Evolutionary conservation across 495 filamentous ascomycete species (phyloP).

Genomic region (Penicillium bovifimosum): DNA sequence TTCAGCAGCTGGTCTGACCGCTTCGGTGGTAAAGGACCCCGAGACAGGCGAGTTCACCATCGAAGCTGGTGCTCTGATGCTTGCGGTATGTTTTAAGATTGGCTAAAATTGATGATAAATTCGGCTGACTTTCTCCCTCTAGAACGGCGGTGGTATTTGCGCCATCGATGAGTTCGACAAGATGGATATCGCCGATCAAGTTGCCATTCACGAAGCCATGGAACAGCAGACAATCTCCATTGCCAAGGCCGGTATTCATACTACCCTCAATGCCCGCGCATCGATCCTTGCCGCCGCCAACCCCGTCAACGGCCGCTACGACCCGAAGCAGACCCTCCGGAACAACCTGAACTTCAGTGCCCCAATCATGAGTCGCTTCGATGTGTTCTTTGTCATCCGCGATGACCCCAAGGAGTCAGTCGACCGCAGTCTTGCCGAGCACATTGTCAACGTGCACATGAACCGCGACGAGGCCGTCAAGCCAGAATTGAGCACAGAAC

Average conservation of each 20-base stretch:
- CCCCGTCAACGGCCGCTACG: slow-evolving; percentile 91
- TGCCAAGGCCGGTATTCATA: slow-evolving; percentile 97
- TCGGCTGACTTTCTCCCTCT: neutral
- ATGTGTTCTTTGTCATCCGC: slow-evolving; percentile 97
- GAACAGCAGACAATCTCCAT: slow-evolving; percentile 99
- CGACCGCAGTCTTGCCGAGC: slow-evolving; percentile 84
- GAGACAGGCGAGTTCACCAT: slow-evolving; percentile 99
- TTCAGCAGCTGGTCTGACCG: slow-evolving; percentile 94
- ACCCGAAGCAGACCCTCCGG: slow-evolving; percentile 87
- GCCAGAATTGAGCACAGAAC: slow-evolving; percentile 93
- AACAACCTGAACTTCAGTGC: slow-evolving; percentile 98
- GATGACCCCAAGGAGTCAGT: slow-evolving; percentile 93
- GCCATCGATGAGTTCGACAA: slow-evolving; percentile 99
- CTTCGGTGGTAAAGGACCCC: slow-evolving; percentile 94
- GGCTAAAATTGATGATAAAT: neutral
- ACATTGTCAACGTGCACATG: slow-evolving; percentile 93
- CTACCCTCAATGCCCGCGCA: slow-evolving; percentile 91
- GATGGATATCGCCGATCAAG: slow-evolving; percentile 97
- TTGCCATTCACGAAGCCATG: slow-evolving; percentile 99
- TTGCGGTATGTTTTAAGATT: slow-evolving; percentile 62
- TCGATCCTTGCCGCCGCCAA: slow-evolving; percentile 96
- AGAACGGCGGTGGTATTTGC: slow-evolving; percentile 72
- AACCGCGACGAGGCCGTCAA: slow-evolving; percentile 83
- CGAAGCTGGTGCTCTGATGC: slow-evolving; percentile 96
- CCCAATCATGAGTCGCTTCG: slow-evolving; percentile 98